Conservation (phyloP, 768 basidiomycete genomes). For the Agrocybe chaxingu region DNA sequence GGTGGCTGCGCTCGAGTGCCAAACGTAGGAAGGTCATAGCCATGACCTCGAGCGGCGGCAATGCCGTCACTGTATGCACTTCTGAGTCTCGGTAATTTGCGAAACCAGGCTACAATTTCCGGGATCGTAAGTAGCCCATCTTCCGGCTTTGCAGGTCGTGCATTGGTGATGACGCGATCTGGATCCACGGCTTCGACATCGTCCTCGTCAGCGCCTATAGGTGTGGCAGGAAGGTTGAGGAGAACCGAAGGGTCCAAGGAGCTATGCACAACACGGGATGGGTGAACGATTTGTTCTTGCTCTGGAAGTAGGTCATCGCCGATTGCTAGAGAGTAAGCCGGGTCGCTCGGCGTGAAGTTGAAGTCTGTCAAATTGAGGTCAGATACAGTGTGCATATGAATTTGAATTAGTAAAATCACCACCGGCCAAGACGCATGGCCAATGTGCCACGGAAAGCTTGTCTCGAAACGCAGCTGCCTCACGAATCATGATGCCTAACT, state of each 20-base stretch:
- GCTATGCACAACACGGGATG: conserved; percentile 70
- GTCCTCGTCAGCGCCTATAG: conserved; percentile 36
- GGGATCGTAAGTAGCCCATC: conserved; percentile 69
- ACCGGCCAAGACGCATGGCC: conserved; percentile 84
- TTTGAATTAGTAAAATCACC: conserved; percentile 41
- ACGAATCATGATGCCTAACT: conserved; percentile 70
- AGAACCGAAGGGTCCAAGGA: conserved; percentile 64
- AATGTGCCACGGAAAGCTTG: conserved; percentile 38
- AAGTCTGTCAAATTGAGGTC: conserved; percentile 56
- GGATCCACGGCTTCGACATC: conserved; percentile 58
- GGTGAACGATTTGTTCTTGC: conserved; percentile 50
- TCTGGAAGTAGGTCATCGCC: conserved; percentile 51
- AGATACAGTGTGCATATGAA: background rate
- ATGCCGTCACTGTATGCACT: conserved; percentile 72
- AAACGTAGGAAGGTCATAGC: conserved; percentile 38
- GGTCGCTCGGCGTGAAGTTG: conserved; percentile 82
- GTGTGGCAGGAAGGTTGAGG: conserved; percentile 14
- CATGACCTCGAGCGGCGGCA: conserved; percentile 12
- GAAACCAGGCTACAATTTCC: conserved; percentile 54
- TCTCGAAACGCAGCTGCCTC: conserved; percentile 57
- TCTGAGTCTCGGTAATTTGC: conserved; percentile 32
- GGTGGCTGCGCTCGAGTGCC: conserved; percentile 43
- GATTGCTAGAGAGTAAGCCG: conserved; percentile 76
- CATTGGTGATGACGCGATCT: conserved; percentile 70
- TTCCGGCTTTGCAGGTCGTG: conserved; percentile 49